A percentile compares a stretch with the other conserved stretches of the same genome.
These are phyloP conservation scores for Fraxinus ornus DNA, from an alignment of 305 asterid genomes.

Conservation along the genomic window DNA sequence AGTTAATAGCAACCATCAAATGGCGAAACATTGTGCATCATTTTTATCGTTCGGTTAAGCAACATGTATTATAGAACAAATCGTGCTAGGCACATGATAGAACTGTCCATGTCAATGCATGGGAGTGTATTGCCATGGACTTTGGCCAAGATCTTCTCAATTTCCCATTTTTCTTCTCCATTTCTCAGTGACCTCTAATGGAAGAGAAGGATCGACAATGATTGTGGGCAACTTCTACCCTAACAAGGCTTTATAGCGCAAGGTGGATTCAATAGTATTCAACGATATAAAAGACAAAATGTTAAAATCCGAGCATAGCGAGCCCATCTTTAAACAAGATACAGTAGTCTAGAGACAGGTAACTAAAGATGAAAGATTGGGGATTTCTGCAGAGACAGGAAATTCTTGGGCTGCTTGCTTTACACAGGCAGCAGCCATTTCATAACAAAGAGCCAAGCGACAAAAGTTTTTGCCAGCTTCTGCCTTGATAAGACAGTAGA, in stretches of 20 bases:
- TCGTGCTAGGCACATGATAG: background rate
- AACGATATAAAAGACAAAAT: background rate
- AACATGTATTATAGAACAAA: background rate
- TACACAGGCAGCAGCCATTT: background rate
- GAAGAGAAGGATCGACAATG: background rate
- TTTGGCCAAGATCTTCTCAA: background rate
- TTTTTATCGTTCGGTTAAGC: background rate
- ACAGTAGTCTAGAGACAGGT: background rate
- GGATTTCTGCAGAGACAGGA: background rate
- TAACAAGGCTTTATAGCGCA: background rate
- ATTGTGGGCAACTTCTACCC: background rate
- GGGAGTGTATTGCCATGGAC: background rate
- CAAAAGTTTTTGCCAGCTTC: background rate
- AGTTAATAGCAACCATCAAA: background rate
- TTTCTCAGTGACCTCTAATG: background rate
- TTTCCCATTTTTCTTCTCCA: background rate
- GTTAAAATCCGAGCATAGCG: background rate
- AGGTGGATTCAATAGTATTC: background rate
- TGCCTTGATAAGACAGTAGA: background rate
- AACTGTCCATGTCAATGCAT: background rate
- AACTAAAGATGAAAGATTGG: background rate
- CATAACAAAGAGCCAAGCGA: background rate
- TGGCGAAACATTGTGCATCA: background rate
- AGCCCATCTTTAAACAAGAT: background rate
- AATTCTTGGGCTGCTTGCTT: background rate